Base-by-base conservation (phyloP, 2,329 filamentous ascomycete species). In the Diplodia intermedia region DNA sequence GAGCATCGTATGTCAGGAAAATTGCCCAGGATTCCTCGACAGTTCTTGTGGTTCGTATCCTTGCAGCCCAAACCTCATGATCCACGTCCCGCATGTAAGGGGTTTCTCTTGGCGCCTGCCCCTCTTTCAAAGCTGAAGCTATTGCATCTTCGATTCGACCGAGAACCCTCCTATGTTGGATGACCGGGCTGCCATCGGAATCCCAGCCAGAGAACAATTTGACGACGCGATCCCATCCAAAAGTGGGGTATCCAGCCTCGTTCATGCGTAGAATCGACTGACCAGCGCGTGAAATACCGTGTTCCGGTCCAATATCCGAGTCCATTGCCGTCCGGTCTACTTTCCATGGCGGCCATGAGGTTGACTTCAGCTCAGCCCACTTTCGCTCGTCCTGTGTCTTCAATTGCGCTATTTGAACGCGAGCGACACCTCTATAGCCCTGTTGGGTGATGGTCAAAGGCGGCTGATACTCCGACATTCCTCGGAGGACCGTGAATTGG, bases 271-370 rank as follows among this genome's bases (percentile, higher is more conserved):
- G 76, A 55, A 90, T 75, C 6, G 86, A 83, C 47, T 83, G 80
- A 68, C 82, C 82, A n/a, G 87, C 86, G 67, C 85, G 83, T 67
- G 86, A 88, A 36, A 80, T 80, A 69, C 86, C 86, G 68, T 86
- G 83, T 50, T 87, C 84, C 55, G 83, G 82, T 12, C 82, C 84
- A 66, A 87, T 84, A 15, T 82, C 79, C n/a, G 83, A 82, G 72
- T 90, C 88, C 73, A 89, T 86, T 0, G 86, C 87, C 18, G 86
- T 83, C 65, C 82, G 86, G 56, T 87, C 84, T 73, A 87, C 84
- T 74, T 88, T 89, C 87, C 87, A 90, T 0, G 88, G 88, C 15
- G 88, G 88, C 88, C 88, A 90, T 8, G 86, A 87, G 9, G 82
- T 78, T 2, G 86, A 82, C 78, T 90, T 88, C 23, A 89, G 78